A percentile compares a stretch with the other conserved stretches of the same genome.
Evolutionary conservation across 345 rosid genomes (phyloP).

Genomic region (Dipteronia dyeriana): DNA sequence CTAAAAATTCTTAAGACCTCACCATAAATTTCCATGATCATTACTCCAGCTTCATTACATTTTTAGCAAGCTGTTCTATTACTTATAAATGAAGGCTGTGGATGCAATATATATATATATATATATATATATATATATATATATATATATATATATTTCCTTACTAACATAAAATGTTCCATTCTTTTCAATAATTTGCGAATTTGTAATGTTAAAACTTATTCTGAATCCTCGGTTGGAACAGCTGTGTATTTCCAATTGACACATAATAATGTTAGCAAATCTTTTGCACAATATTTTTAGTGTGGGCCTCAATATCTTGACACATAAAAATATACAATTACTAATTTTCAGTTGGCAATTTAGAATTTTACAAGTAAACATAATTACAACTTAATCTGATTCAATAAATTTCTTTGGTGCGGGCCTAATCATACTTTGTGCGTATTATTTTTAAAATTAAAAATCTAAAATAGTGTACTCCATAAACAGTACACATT

Average conservation of each 20-base stretch:
- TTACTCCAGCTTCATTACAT: neutral
- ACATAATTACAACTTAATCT: neutral
- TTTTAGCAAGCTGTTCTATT: neutral
- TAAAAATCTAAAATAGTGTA: neutral
- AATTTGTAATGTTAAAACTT: neutral
- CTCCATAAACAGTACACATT: neutral
- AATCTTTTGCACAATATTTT: neutral
- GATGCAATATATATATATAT: neutral
- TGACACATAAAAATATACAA: neutral
- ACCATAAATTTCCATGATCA: conserved; percentile 5
- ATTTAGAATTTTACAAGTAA: neutral
- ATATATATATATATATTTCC: neutral
- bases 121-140: too few species aligned
- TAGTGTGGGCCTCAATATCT: neutral
- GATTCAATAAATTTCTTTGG: neutral
- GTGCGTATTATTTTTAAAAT: neutral
- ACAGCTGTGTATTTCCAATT: neutral
- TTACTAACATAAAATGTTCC: neutral
- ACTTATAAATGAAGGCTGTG: neutral
- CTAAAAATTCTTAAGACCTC: neutral
- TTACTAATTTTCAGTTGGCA: neutral
- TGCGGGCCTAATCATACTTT: neutral
- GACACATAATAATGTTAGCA: neutral
- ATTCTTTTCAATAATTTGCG: neutral
- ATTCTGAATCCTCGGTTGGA: neutral